These are phyloP conservation scores for Chrysanthemum lavandulifolium DNA, from an alignment of 129 eudicot genomes.

Conservation along the genomic window DNA sequence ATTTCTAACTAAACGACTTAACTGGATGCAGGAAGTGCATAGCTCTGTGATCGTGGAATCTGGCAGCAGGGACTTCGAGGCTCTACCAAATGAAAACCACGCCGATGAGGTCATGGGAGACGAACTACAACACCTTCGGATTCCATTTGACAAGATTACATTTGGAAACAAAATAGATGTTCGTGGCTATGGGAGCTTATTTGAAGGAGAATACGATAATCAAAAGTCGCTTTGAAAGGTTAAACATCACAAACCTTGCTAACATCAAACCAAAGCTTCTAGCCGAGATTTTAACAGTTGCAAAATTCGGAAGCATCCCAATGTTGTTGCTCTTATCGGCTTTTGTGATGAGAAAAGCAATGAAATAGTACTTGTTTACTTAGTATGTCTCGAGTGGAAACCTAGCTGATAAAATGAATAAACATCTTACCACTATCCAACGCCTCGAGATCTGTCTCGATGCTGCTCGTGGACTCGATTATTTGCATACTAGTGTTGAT, in stretches of 20 bases:
- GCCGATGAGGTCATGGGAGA: not conserved
- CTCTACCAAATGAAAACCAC: not conserved
- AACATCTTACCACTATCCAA: constrained; percentile 31
- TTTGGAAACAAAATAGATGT: constrained; percentile 26
- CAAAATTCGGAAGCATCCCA: constrained; percentile 32
- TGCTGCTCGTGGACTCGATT: constrained; percentile 36
- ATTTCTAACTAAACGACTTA: not conserved
- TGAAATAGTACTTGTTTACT: constrained; percentile 32
- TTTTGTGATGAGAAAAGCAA: constrained; percentile 36
- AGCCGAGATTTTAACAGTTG: constrained; percentile 27
- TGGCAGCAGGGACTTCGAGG: not conserved
- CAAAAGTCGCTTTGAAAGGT: constrained; percentile 33
- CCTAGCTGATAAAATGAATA: constrained; percentile 34
- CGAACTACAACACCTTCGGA: constrained; percentile 32
- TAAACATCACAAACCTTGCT: constrained; percentile 34
- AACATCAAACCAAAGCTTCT: constrained; percentile 27
- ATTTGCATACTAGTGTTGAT: constrained; percentile 31
- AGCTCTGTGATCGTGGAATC: not conserved
- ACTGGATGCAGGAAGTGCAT: not conserved
- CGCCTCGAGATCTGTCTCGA: constrained; percentile 39
- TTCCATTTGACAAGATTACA: constrained; percentile 34
- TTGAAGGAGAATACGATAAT: constrained; percentile 26
- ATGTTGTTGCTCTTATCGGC: constrained; percentile 32
- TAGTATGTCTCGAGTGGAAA: constrained; percentile 27
- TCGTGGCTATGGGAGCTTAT: constrained; percentile 33